These are phyloP conservation scores for Dentipellis sp. DNA, from an alignment of 768 basidiomycete species.

Conservation along the genomic window DNA sequence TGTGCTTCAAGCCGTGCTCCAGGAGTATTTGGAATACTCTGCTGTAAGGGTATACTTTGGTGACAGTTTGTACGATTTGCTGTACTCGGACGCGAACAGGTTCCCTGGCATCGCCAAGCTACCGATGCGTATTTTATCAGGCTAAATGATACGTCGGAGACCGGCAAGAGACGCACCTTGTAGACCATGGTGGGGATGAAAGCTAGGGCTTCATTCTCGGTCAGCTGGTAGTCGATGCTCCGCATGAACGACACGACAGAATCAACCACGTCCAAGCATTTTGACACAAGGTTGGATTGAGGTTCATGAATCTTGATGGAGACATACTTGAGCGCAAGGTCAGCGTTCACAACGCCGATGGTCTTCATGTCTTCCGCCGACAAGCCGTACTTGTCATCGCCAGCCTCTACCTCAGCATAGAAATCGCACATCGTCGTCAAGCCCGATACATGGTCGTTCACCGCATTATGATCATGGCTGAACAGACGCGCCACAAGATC, in stretches of 20 bases:
- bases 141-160: not conserved
- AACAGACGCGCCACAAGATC: slow-evolving; percentile 74
- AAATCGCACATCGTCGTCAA: slow-evolving; percentile 68
- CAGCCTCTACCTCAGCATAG: slow-evolving; percentile 48
- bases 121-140: not conserved
- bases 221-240: slow-evolving; percentile 63
- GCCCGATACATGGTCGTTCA: slow-evolving; percentile 85
- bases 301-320: slow-evolving; percentile 87
- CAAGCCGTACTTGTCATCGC: slow-evolving; percentile 43
- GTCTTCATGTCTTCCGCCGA: slow-evolving; percentile 41
- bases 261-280: slow-evolving; percentile 83
- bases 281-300: slow-evolving; percentile 80
- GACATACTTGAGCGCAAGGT: slow-evolving; percentile 87
- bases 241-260: slow-evolving; percentile 70
- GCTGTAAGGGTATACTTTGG: slow-evolving; percentile 89
- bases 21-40: slow-evolving; percentile 82
- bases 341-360: slow-evolving; percentile 77
- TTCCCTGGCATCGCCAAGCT: slow-evolving; percentile 93
- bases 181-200: slow-evolving; percentile 84
- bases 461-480: slow-evolving; percentile 92
- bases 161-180: slow-evolving; percentile 52
- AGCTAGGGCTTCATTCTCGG: slow-evolving; percentile 78
- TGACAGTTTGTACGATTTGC: slow-evolving; percentile 74
- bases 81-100: slow-evolving; percentile 72
- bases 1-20: slow-evolving; percentile 82